phyloP scores from a whole-genome alignment of 192 early-diverging fungal genomes.

The Gonapodya sp. region DNA sequence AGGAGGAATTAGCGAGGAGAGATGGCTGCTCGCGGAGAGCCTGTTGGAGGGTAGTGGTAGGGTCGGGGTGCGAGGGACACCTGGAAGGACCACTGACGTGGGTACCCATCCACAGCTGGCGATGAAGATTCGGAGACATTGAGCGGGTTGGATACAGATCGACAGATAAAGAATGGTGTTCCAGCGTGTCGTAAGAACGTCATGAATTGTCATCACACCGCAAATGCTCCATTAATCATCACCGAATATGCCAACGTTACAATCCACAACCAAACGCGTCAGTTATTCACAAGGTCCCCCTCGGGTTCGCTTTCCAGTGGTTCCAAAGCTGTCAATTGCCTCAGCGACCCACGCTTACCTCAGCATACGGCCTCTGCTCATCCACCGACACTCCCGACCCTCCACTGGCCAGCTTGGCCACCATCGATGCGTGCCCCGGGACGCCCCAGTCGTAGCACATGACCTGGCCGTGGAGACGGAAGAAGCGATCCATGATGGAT shows the following conservation, averaged over 20 bases:
- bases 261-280: no score
- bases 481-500: background rate
- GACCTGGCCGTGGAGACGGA: conserved; percentile 36
- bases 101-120: conserved; percentile 94
- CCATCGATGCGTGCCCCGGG: conserved; percentile 66
- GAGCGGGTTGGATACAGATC: no score
- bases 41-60: conserved; percentile 18
- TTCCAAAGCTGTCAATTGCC: no score
- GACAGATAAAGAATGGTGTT: no score
- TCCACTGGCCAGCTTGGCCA: conserved; percentile 67
- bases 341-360: conserved; percentile 47
- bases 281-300: no score
- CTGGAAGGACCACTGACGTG: conserved; percentile 82
- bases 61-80: conserved; percentile 28
- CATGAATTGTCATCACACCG: no score
- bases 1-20: conserved; percentile 32
- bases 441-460: conserved; percentile 98
- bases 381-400: conserved; percentile 50
- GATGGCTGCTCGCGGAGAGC: background rate
- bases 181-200: no score
- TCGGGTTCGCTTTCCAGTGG: no score
- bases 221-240: no score
- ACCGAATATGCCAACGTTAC: no score
- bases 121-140: background rate
- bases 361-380: conserved; percentile 68